Base-by-base conservation (phyloP, 228 moss, liverwort and hornwort species). In the Sphagnum fallax region DNA sequence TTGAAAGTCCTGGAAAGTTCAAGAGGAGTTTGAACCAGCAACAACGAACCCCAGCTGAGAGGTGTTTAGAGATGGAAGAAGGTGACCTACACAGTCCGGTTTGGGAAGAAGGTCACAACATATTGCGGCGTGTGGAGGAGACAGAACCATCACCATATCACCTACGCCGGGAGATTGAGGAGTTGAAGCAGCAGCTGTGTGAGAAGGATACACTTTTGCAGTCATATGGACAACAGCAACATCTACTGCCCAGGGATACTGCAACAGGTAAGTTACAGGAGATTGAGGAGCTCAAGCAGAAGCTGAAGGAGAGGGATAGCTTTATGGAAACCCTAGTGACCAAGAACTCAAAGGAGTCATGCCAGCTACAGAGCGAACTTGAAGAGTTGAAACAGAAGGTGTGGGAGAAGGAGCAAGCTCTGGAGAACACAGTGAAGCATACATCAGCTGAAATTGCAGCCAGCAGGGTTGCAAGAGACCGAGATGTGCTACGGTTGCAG, bases 51-150 rank as follows among this genome's bases (percentile, higher is more conserved):
- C 32, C 32, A 32, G 32, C 32, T 32, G 32, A 32, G 32, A 32
- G 77, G 63, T 75, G 74, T 63, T 72, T 72, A 67, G 52, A 67
- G 67, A 53, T 49, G 66, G 85, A 80, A 69, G 88, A 88, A 49
- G 67, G 75, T 49, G 82, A 82, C 67, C 85, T 85, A 62, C 82
- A 80, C 64, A 67, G 52, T 16, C 80, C 79, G 51, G 78, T 78
- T 15, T 88, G 88, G 88, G 88, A 88, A 71, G 88, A 88, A 76
- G 85, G 85, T 66, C 85, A 88, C 64, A 88, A 88, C 57, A 88
- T 88, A 16, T 82, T 88, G 55, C 78, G 88, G 52, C 82, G 88
- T 48, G 82, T 88, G 58, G 88, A 85, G 47, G 55, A 16, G 82
- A 57, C 85, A 83, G 49, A 70, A 76, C 6, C 76, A 72, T 48